phyloP scores from a whole-genome alignment of 1,284 basidiomycete genomes.

The Ceratobasidium sp. region DNA sequence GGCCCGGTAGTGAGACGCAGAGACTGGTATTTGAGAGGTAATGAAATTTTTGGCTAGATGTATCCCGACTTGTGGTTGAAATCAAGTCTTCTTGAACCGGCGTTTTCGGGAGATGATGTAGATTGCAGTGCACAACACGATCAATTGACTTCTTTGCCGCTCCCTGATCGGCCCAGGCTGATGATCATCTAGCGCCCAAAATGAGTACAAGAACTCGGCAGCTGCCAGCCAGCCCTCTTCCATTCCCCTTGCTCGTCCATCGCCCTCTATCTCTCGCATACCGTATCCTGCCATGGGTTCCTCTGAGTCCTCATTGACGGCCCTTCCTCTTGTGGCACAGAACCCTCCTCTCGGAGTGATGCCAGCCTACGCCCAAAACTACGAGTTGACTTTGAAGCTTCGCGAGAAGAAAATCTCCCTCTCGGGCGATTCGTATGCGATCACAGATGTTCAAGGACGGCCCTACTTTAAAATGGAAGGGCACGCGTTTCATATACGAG shows the following conservation, averaged over 20 bases:
- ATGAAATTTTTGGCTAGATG: not conserved
- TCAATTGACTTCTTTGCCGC: not conserved
- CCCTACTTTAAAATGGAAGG: constrained; percentile 43
- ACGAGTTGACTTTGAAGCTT: constrained; percentile 33
- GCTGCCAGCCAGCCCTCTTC: not conserved
- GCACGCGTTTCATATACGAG: constrained; percentile 16
- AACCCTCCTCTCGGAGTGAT: constrained; percentile 27
- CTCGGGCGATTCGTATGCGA: constrained; percentile 34
- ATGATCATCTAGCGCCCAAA: not conserved
- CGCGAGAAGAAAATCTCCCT: constrained; percentile 34
- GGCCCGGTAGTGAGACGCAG: too few species aligned
- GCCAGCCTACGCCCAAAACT: constrained; percentile 33
- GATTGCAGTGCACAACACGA: constrained; percentile 5
- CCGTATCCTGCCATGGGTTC: constrained; percentile 20
- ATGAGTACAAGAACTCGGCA: not conserved
- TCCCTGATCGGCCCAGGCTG: not conserved
- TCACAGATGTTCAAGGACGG: constrained; percentile 27
- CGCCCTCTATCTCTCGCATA: not conserved
- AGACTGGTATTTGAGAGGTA: not conserved
- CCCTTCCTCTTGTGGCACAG: constrained; percentile 35
- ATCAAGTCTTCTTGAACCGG: not conserved
- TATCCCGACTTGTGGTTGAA: not conserved
- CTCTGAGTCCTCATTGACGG: constrained; percentile 11
- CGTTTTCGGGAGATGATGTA: not conserved
- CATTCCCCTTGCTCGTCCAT: not conserved